Conservation (phyloP, 371 early-diverging fungal species). For the Mucor irregularis region DNA sequence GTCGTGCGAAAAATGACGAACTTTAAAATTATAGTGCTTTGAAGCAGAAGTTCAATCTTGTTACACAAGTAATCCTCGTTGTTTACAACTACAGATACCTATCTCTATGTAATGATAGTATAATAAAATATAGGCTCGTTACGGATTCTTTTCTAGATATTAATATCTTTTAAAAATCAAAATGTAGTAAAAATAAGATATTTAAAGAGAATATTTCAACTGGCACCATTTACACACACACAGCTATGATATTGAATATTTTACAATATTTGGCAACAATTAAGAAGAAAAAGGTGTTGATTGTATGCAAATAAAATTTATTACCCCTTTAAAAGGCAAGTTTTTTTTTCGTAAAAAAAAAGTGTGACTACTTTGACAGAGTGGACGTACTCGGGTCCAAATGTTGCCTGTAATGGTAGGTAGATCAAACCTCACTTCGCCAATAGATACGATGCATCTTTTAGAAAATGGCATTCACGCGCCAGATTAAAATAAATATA, state of each 20-base stretch:
- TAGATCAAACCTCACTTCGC: slow-evolving; percentile 31
- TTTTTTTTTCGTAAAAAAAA: slow-evolving; percentile 24
- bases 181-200: background rate
- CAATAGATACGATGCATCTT: slow-evolving; percentile 24
- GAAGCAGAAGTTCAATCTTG: too few relatives aligned
- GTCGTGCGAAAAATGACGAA: too few relatives aligned
- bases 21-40: too few relatives aligned
- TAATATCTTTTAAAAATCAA: too few relatives aligned
- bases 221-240: too few relatives aligned
- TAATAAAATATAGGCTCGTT: too few relatives aligned
- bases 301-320: slow-evolving; percentile 7
- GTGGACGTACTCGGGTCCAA: slow-evolving; percentile 40
- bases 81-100: too few relatives aligned
- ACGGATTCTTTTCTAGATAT: too few relatives aligned
- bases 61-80: too few relatives aligned
- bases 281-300: background rate
- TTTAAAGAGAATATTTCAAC: background rate
- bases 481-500: slow-evolving; percentile 14
- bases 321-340: slow-evolving; percentile 20
- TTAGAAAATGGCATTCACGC: slow-evolving; percentile 6
- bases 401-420: slow-evolving; percentile 40
- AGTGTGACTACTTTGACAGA: slow-evolving; percentile 43
- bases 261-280: slow-evolving; percentile 11
- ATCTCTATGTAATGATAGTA: too few relatives aligned
- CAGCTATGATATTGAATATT: background rate